Conservation (phyloP, 2,329 filamentous ascomycete species). For the Colletotrichum spaethianum region DNA sequence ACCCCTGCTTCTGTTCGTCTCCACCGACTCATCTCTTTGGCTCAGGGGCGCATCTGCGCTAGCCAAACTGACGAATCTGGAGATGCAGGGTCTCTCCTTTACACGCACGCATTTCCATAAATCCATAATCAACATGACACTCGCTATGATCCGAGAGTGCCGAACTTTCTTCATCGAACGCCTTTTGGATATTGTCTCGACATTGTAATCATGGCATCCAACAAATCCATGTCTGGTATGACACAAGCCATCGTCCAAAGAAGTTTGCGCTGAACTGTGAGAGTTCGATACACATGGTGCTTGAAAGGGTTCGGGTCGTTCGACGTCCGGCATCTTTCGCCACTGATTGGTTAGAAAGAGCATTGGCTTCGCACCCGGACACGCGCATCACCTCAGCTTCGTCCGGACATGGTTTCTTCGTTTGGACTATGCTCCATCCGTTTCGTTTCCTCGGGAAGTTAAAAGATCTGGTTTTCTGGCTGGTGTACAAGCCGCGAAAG, state of each 20-base stretch:
- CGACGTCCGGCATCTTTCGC: conserved; percentile 1
- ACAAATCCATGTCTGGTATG: not conserved
- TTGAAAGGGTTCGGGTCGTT: conserved; percentile 15
- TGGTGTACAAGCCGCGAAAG: too few relatives aligned
- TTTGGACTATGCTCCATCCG: not conserved
- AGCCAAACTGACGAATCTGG: not conserved
- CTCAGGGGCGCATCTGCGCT: not conserved
- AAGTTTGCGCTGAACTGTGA: conserved; percentile 11
- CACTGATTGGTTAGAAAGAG: conserved; percentile 4
- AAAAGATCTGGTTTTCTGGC: not conserved
- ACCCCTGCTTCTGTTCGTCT: conserved; percentile 14
- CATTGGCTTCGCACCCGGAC: conserved; percentile 17
- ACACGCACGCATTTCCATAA: conserved; percentile 24
- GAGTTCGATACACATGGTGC: conserved; percentile 15
- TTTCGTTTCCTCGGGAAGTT: conserved; percentile 16
- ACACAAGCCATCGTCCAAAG: conserved; percentile 11
- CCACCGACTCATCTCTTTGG: conserved; percentile 35
- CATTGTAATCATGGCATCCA: not conserved
- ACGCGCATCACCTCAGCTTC: conserved; percentile 26
- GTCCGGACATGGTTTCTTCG: conserved; percentile 21
- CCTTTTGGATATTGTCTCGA: not conserved
- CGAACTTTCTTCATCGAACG: conserved; percentile 1
- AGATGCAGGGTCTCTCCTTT: conserved; percentile 22
- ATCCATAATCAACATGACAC: conserved; percentile 26
- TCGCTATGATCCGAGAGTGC: conserved; percentile 13